These are phyloP conservation scores for Prototheca cutis DNA, from an alignment of 163 green algal genomes.

Conservation along the genomic window DNA sequence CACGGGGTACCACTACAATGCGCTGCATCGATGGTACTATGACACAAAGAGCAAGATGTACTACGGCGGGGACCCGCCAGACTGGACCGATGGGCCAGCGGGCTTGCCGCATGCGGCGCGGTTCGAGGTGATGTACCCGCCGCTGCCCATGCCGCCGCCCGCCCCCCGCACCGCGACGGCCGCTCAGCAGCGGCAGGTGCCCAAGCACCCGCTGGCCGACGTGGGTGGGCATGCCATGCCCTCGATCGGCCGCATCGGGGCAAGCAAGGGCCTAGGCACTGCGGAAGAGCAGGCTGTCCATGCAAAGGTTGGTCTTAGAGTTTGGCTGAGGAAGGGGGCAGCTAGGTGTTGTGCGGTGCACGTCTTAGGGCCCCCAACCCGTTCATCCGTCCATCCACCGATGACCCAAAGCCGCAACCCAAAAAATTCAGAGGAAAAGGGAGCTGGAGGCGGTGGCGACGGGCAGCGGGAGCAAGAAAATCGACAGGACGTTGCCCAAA, in stretches of 20 bases:
- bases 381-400: too few relatives aligned
- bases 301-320: neutral
- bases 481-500: conserved; percentile 14
- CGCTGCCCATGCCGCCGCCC: neutral
- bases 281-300: neutral
- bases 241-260: conserved; percentile 26
- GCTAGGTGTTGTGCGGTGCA: too few relatives aligned
- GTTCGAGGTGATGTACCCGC: conserved; percentile 25
- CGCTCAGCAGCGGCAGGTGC: conserved; percentile 2
- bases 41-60: conserved; percentile 39
- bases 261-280: conserved; percentile 26
- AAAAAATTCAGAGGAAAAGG: too few relatives aligned
- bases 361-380: too few relatives aligned
- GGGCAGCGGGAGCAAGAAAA: too few relatives aligned
- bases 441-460: too few relatives aligned
- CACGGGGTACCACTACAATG: conserved; percentile 41
- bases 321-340: too few relatives aligned
- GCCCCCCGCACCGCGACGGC: too few relatives aligned
- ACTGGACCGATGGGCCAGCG: conserved; percentile 33
- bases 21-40: conserved; percentile 38
- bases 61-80: conserved; percentile 43
- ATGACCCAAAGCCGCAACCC: too few relatives aligned
- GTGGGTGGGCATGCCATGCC: conserved; percentile 47
- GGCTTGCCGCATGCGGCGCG: conserved; percentile 28
- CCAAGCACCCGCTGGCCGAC: conserved; percentile 20